Evolutionary conservation across 2,329 filamentous ascomycete genomes (phyloP), one percentile per base, ranked within the genome.

Genomic region (Colletotrichum orbiculare): DNA sequence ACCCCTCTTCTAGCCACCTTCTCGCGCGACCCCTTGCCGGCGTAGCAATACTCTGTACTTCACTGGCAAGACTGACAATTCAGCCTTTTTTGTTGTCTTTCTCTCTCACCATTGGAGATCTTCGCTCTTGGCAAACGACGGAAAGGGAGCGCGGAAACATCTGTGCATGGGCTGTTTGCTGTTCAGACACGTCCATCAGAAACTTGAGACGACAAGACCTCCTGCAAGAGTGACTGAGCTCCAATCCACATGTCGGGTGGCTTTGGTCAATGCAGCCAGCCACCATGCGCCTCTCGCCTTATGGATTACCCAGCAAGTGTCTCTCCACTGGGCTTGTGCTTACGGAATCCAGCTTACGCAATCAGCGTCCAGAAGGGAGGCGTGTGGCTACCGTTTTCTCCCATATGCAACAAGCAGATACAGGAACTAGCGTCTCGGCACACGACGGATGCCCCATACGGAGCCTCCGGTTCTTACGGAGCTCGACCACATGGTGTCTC

Each of bases 201-300:
- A 42, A 13, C n/a, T 61, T 43, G 50, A 61, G 57, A 65, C 52
- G 52, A 46, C 41, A 54, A 50, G n/a, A 25, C n/a, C 41, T 33
- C 53, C 34, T 37, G 33, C 53, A 45, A 25, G 4, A 25, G 25
- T 3, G 25, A 25, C 25, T 47, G 46, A 46, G 25, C 38, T 49
- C 34, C 3, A 45, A 61, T 41, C 57, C 52, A 56, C 6, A 10
- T n/a, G 43, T 42, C 8, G 15, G 5, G 52, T 55, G 56, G 52
- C 25, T 25, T 64, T 65, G 62, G 62, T 48, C 62, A 65, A 65
- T 64, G 56, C 54, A 45, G 15, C 25, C 8, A 35, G 46, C 25
- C 15, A 6, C 35, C 8, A 13, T 49, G 47, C 25, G 15, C 42
- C 10, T 46, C 37, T 33, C 12, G 10, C 25, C 25, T 25, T 25